Conservation (phyloP, 225 moss, liverwort and hornwort species). For the Ulota crispa region DNA sequence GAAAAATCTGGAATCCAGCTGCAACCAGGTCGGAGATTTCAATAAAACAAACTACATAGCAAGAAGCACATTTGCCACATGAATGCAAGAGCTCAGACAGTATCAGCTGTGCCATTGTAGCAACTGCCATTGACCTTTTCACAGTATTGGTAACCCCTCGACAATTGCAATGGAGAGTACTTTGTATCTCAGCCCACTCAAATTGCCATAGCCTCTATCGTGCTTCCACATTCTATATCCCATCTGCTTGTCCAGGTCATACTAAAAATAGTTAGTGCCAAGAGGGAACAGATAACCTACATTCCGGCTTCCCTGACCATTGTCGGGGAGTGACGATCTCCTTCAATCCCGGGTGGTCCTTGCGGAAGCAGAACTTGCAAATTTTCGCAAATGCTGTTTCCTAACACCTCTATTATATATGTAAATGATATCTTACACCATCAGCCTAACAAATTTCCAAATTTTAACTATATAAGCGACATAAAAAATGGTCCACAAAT, state of each 20-base stretch:
- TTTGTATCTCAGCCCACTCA: not conserved
- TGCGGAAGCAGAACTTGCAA: too few relatives aligned
- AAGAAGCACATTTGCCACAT: not conserved
- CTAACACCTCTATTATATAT: too few relatives aligned
- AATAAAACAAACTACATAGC: not conserved
- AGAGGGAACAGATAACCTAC: too few relatives aligned
- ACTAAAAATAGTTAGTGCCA: too few relatives aligned
- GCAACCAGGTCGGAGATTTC: not conserved
- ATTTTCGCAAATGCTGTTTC: too few relatives aligned
- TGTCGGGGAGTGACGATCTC: too few relatives aligned
- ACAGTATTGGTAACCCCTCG: too few relatives aligned
- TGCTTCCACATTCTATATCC: not conserved
- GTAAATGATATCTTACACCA: not conserved
- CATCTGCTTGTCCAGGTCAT: not conserved
- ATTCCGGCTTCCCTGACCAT: too few relatives aligned
- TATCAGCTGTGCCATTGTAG: too few relatives aligned
- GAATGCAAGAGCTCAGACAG: not conserved
- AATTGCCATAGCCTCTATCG: not conserved
- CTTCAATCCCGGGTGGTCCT: too few relatives aligned
- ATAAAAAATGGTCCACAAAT: not conserved
- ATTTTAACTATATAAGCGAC: not conserved
- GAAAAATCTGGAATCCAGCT: not conserved
- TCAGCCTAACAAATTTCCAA: not conserved
- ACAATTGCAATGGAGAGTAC: not conserved
- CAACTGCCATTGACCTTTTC: too few relatives aligned